Percentiles rank a stretch among this genome's conserved stretches.
Conservation (phyloP, 495 filamentous ascomycete species). For the Penicillium coprophilum region DNA sequence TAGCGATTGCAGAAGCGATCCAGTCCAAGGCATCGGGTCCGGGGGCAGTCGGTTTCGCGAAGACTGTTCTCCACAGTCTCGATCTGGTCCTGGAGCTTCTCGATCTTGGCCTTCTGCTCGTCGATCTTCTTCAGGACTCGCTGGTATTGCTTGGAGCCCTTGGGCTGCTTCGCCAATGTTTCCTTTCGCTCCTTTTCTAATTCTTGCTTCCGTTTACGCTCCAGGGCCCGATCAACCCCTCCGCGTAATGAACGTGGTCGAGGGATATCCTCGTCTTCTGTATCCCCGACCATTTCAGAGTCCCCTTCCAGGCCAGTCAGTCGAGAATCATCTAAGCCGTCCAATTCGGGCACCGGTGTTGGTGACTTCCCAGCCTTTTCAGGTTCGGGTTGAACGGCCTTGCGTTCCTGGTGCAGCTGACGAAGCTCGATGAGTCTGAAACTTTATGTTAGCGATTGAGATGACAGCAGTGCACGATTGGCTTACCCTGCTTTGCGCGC, state of each 20-base stretch:
- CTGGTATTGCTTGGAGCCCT: slow-evolving; percentile 83
- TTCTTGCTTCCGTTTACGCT: slow-evolving; percentile 82
- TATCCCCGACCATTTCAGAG: slow-evolving; percentile 51
- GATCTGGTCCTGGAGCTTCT: slow-evolving; percentile 80
- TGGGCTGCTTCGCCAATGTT: slow-evolving; percentile 77
- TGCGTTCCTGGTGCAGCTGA: slow-evolving; percentile 79
- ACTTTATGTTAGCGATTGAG: slow-evolving; percentile 19
- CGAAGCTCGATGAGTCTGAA: slow-evolving; percentile 79
- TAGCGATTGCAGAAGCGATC: slow-evolving; percentile 98
- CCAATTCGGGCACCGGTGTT: slow-evolving; percentile 60
- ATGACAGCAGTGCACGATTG: neutral
- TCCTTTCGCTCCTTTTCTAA: slow-evolving; percentile 75
- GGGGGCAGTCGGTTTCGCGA: slow-evolving; percentile 87
- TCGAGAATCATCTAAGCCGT: slow-evolving; percentile 59
- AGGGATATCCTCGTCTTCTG: slow-evolving; percentile 60
- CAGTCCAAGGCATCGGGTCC: slow-evolving; percentile 83
- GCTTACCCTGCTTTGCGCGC: slow-evolving; percentile 81
- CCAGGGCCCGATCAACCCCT: slow-evolving; percentile 70
- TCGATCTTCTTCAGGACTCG: slow-evolving; percentile 85
- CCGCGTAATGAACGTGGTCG: slow-evolving; percentile 72
- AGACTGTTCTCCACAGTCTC: slow-evolving; percentile 83
- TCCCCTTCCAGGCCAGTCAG: slow-evolving; percentile 65
- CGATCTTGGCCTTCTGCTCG: slow-evolving; percentile 74
- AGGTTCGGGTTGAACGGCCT: slow-evolving; percentile 72
- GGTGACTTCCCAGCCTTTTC: slow-evolving; percentile 50